Evolutionary conservation across 2,329 filamentous ascomycete genomes (phyloP).

Genomic region (Orbilia blumenaviensis): DNA sequence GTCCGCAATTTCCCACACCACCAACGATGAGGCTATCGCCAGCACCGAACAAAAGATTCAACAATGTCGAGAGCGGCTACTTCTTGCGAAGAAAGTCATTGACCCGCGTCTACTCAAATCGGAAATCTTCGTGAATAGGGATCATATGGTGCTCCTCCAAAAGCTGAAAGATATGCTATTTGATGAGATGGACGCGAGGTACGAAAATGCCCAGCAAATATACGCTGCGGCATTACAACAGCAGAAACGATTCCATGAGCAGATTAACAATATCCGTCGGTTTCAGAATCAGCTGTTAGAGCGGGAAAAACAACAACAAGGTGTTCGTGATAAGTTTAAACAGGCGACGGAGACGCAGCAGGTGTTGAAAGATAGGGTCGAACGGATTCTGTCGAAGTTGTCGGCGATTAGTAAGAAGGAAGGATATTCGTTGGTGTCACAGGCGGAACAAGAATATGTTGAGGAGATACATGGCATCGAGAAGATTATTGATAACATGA

Average conservation of each 20-base stretch:
- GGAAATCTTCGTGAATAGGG: conserved; percentile 36
- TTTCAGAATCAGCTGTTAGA: conserved; percentile 35
- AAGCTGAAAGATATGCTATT: conserved; percentile 33
- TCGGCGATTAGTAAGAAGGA: conserved; percentile 40
- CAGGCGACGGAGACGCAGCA: conserved; percentile 33
- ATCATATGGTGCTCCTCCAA: conserved; percentile 27
- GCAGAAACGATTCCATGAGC: conserved; percentile 48
- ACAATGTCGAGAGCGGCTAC: conserved; percentile 30
- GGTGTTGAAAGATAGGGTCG: conserved; percentile 31
- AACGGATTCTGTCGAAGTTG: conserved; percentile 37
- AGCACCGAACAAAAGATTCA: conserved; percentile 16
- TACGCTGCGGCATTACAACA: conserved; percentile 32
- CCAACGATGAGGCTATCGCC: conserved; percentile 21
- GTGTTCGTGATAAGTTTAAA: conserved; percentile 35
- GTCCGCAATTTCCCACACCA: not conserved
- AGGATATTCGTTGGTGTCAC: conserved; percentile 47
- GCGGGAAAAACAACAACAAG: conserved; percentile 47
- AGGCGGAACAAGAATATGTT: conserved; percentile 48
- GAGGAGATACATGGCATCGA: conserved; percentile 46
- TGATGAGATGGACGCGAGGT: conserved; percentile 49
- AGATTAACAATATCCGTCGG: conserved; percentile 43
- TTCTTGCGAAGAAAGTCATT: conserved; percentile 20
- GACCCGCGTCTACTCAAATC: conserved; percentile 23
- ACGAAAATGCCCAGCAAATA: conserved; percentile 39
- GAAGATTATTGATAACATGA: conserved; percentile 46